Evolutionary conservation across 805 yeast species (phyloP).

Genomic region (Schwanniomyces yamadae): DNA sequence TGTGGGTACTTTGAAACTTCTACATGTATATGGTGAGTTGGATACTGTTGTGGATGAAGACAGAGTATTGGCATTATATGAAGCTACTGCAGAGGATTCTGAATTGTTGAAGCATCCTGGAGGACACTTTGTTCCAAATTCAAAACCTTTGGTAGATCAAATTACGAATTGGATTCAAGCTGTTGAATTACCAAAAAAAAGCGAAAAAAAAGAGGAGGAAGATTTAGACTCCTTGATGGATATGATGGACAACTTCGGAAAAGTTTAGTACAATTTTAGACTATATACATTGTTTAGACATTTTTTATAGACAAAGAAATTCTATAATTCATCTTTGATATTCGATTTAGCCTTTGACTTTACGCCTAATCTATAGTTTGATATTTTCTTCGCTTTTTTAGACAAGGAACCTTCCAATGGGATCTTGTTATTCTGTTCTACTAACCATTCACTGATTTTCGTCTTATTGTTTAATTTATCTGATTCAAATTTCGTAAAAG

Average conservation of each 20-base stretch:
- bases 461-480: constrained; percentile 30
- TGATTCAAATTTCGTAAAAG: constrained; percentile 21
- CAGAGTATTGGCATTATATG: constrained; percentile 60
- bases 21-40: constrained; percentile 81
- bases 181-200: constrained; percentile 12
- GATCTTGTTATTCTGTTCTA: constrained; percentile 18
- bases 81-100: constrained; percentile 41
- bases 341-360: constrained; percentile 11
- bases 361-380: constrained; percentile 31
- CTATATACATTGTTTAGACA: constrained; percentile 1
- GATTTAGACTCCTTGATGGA: constrained; percentile 34
- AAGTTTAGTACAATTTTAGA: constrained; percentile 5
- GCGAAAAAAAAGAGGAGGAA: constrained; percentile 18
- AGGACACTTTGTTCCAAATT: constrained; percentile 94
- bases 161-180: constrained; percentile 40
- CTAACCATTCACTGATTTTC: constrained; percentile 33
- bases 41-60: constrained; percentile 83
- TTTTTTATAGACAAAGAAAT: neutral
- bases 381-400: constrained; percentile 28
- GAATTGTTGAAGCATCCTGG: constrained; percentile 84
- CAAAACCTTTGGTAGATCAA: constrained; percentile 48
- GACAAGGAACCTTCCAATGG: constrained; percentile 41
- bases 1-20: constrained; percentile 27
- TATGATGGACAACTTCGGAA: constrained; percentile 36
- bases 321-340: constrained; percentile 28